Evolutionary conservation across 352 stramenopile genomes (phyloP).

Genomic region (Albugo candida): DNA sequence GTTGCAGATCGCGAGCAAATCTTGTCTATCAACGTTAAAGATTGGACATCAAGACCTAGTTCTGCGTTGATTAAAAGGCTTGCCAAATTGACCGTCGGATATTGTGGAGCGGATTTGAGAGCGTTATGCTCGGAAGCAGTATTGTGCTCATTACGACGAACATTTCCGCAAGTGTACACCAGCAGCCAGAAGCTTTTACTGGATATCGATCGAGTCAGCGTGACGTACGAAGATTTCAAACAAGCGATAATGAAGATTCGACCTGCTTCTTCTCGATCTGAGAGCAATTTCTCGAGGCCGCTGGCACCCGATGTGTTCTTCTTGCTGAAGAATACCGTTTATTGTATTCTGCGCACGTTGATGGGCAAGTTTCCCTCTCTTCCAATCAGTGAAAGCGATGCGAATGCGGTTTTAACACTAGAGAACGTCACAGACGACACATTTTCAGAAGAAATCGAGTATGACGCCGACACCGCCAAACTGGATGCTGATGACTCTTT

Average conservation of each 20-base stretch:
- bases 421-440: slow-evolving; percentile 8
- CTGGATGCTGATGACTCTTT: no score
- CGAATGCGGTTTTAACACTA: slow-evolving; percentile 11
- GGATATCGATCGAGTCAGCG: slow-evolving; percentile 42
- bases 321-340: slow-evolving; percentile 21
- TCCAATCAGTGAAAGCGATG: slow-evolving; percentile 21
- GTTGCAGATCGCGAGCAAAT: slow-evolving; percentile 66
- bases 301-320: slow-evolving; percentile 35
- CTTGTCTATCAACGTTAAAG: slow-evolving; percentile 71
- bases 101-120: slow-evolving; percentile 84
- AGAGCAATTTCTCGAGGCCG: slow-evolving; percentile 52
- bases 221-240: slow-evolving; percentile 48
- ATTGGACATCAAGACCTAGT: slow-evolving; percentile 63
- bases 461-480: slow-evolving; percentile 24
- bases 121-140: slow-evolving; percentile 79
- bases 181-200: slow-evolving; percentile 64
- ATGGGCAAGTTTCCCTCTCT: slow-evolving; percentile 39
- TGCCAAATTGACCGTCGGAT: slow-evolving; percentile 68
- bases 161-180: slow-evolving; percentile 76
- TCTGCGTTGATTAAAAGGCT: slow-evolving; percentile 49
- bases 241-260: slow-evolving; percentile 67
- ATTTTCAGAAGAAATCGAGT: slow-evolving; percentile 1
- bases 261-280: slow-evolving; percentile 44
- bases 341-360: slow-evolving; percentile 21
- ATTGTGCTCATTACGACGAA: slow-evolving; percentile 67